Conservation (phyloP, 1,284 basidiomycete species). For the Sphagnurus paluster region DNA sequence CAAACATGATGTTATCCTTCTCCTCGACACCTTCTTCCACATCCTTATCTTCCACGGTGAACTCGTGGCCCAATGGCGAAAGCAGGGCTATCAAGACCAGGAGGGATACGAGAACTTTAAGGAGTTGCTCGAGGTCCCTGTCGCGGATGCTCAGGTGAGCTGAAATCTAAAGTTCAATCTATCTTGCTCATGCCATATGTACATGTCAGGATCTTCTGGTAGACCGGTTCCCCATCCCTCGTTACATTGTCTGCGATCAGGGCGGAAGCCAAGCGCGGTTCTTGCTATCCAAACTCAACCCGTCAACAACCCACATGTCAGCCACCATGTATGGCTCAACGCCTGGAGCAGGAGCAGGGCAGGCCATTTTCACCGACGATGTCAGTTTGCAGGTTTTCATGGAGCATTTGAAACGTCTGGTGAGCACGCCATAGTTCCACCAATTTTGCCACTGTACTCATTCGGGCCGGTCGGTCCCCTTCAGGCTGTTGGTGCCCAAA, state of each 20-base stretch:
- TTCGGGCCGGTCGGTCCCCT: slow-evolving; percentile 4
- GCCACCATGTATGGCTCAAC: slow-evolving; percentile 83
- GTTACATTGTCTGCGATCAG: slow-evolving; percentile 98
- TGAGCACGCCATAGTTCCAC: slow-evolving; percentile 34
- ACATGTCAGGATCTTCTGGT: slow-evolving; percentile 79
- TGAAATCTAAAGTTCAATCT: background rate
- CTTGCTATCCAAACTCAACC: slow-evolving; percentile 95
- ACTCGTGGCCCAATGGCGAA: slow-evolving; percentile 96
- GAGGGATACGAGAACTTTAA: slow-evolving; percentile 99
- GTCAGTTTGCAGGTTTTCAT: slow-evolving; percentile 97
- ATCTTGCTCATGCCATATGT: slow-evolving; percentile 1
- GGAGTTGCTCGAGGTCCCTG: slow-evolving; percentile 87
- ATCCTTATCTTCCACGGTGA: slow-evolving; percentile 99
- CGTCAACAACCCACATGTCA: slow-evolving; percentile 96
- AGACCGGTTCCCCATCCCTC: slow-evolving; percentile 95
- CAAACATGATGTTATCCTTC: slow-evolving; percentile 93
- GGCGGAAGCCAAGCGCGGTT: slow-evolving; percentile 98
- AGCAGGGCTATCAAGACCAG: slow-evolving; percentile 99
- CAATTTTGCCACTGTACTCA: slow-evolving; percentile 10
- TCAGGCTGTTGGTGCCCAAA: slow-evolving; percentile 72
- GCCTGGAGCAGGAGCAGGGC: slow-evolving; percentile 66
- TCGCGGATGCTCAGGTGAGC: slow-evolving; percentile 70
- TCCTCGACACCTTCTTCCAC: slow-evolving; percentile 99
- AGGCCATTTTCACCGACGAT: slow-evolving; percentile 99
- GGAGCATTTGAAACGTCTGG: slow-evolving; percentile 91